Conservation (phyloP, 2,329 filamentous ascomycete genomes). For the Biscogniauxia mediterranea region DNA sequence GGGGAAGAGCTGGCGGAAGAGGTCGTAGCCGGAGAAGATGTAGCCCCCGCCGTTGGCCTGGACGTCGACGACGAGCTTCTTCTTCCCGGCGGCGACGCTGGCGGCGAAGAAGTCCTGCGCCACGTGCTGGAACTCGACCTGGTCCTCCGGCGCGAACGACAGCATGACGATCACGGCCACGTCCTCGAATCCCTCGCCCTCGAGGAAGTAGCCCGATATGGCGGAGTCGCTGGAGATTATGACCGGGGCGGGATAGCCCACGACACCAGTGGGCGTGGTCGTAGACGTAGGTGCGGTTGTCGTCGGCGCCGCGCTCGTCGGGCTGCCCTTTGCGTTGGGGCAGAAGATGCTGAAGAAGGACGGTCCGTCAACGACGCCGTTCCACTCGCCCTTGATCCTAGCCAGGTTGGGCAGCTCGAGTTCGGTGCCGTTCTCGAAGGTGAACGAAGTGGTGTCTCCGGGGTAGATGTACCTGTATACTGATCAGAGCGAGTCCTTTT, state of each 20-base stretch:
- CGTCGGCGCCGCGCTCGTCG: not conserved
- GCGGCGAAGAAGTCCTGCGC: conserved; percentile 33
- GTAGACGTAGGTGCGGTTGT: conserved; percentile 7
- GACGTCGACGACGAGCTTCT: conserved; percentile 55
- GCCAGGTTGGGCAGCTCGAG: conserved; percentile 34
- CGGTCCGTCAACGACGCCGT: conserved; percentile 31
- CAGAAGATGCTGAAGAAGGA: conserved; percentile 31
- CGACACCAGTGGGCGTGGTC: conserved; percentile 10
- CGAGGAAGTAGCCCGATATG: conserved; percentile 35
- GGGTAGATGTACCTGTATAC: conserved; percentile 37
- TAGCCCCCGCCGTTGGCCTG: conserved; percentile 55
- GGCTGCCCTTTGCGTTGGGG: conserved; percentile 19
- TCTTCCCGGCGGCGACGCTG: conserved; percentile 48
- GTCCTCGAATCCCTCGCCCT: conserved; percentile 31
- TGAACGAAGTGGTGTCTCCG: conserved; percentile 37
- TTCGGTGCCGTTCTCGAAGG: conserved; percentile 39
- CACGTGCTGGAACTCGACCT: conserved; percentile 32
- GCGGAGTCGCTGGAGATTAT: conserved; percentile 30
- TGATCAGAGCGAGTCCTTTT: conserved; percentile 5
- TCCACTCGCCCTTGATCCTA: conserved; percentile 35
- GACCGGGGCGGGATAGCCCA: conserved; percentile 31
- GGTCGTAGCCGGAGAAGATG: conserved; percentile 53
- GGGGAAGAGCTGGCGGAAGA: conserved; percentile 55
- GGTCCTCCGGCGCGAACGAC: conserved; percentile 28
- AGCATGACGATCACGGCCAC: conserved; percentile 32